Evolutionary conservation across 129 eudicot genomes (phyloP), one percentile per base, ranked within the genome.

Genomic region (Sambucus nigra): DNA sequence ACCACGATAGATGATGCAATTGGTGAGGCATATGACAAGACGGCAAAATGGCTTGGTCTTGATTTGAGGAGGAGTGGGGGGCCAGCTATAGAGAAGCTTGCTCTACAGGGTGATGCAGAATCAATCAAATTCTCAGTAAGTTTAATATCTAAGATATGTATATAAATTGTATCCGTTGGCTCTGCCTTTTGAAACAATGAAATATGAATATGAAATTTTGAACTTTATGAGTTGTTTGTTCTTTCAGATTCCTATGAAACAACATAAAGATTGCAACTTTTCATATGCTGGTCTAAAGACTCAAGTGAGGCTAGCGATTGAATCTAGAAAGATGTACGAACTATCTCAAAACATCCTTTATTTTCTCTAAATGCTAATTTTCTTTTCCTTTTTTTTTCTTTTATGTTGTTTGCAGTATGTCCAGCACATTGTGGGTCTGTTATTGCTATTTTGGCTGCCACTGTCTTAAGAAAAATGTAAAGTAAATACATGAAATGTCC

Each of bases 251-350:
- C 99, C 95, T 14, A 91, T 91, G 99, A 86, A 82, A 63, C 99
- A 91, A 35, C 91, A 91, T 59, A 86, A 86, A 64, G 99, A 91
- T 72, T 91, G 99, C 74, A 91, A 91, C 69, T 91, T 91, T 62
- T 91, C 99, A 0, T 91, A 72, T 66, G 94, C 95, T 67, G 99
- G 99, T 62, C 83, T 86, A 55, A 91, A 91, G 81, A 91, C 94
- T 74, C 99, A 91, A 91, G 91, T 91, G 69, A 82, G 82, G 72
- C 80, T 85, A 79, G 82, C 89, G 52, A 86, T 91, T 68, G 82
- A 75, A 91, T 76, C 99, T 47, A 70, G 69, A 66, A 83, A 82
- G 46, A 82, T 91, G 99, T 91, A 86, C 32, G 79, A 19, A 18
- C 12, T 25, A 25, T 58, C 26, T 4, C 9, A 32, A 12, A 45